Percentiles rank a stretch among this genome's conserved stretches.
Evolutionary conservation across 345 rosid species (phyloP).

Genomic region (Raphanus sativus): DNA sequence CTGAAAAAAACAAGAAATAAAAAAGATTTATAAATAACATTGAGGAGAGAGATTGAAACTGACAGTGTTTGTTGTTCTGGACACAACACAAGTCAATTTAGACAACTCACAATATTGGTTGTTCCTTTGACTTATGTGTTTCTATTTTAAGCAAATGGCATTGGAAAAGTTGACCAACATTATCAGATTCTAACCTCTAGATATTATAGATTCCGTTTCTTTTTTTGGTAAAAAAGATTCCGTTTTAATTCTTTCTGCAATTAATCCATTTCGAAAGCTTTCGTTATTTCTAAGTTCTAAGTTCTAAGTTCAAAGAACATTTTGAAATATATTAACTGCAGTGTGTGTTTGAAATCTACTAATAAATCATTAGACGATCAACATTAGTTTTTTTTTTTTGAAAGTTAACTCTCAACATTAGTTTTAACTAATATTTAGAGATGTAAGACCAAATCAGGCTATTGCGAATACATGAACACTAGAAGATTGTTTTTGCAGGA

Average conservation of each 20-base stretch:
- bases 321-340: neutral
- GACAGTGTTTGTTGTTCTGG: neutral
- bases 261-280: neutral
- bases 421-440: neutral
- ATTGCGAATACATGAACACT: too few species aligned
- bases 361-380: neutral
- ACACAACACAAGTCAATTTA: neutral
- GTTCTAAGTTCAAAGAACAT: neutral
- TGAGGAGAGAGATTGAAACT: neutral
- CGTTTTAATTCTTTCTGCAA: neutral
- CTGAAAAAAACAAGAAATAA: neutral
- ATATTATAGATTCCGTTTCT: neutral
- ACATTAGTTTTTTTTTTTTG: neutral
- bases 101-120: neutral
- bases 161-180: neutral
- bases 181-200: neutral
- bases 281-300: neutral
- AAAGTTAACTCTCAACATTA: too few species aligned
- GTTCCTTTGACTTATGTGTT: neutral
- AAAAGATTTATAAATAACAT: neutral
- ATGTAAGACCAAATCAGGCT: neutral
- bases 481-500: neutral
- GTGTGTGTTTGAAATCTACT: neutral
- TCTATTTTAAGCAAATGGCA: neutral
- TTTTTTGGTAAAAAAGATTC: neutral